A percentile compares a stretch with the other conserved stretches of the same genome.
phyloP scores from a whole-genome alignment of 108 stramenopile genomes.

The Nitzschia palea region DNA sequence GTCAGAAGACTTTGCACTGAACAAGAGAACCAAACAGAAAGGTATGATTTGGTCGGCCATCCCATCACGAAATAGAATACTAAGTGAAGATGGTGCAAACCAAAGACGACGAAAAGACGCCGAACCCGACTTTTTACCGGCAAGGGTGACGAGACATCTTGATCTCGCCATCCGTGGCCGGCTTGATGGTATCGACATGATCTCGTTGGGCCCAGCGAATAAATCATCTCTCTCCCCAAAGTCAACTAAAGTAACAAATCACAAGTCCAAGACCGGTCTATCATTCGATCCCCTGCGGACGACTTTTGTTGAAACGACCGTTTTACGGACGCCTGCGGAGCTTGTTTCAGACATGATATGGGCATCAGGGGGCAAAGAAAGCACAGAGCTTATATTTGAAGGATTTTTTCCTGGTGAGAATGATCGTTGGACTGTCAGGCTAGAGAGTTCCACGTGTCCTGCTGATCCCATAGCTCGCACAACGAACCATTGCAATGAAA shows the following conservation, averaged over 20 bases:
- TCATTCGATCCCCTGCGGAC: constrained; percentile 28
- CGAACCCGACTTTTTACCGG: neutral
- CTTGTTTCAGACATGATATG: constrained; percentile 48
- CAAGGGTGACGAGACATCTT: neutral
- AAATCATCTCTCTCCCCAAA: neutral
- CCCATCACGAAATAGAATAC: constrained; percentile 13
- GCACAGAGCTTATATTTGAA: constrained; percentile 56
- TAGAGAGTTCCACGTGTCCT: constrained; percentile 10
- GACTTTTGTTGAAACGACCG: constrained; percentile 14
- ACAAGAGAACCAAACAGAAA: neutral
- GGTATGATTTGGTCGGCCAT: constrained; percentile 3
- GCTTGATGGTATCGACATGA: constrained; percentile 54
- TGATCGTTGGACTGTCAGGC: constrained; percentile 55
- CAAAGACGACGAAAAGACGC: neutral
- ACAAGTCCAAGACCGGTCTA: neutral
- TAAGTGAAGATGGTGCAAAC: constrained; percentile 4
- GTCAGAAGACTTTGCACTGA: neutral
- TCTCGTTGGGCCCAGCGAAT: constrained; percentile 44
- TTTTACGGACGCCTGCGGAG: constrained; percentile 15
- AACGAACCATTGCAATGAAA: neutral
- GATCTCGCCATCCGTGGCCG: constrained; percentile 54
- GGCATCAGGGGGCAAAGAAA: constrained; percentile 37
- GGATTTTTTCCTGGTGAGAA: constrained; percentile 46
- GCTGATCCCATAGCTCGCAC: no score
- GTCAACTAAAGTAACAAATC: neutral